Base-by-base conservation (phyloP, 371 early-diverging fungal species). In the Quaeritorhiza haematococci region DNA sequence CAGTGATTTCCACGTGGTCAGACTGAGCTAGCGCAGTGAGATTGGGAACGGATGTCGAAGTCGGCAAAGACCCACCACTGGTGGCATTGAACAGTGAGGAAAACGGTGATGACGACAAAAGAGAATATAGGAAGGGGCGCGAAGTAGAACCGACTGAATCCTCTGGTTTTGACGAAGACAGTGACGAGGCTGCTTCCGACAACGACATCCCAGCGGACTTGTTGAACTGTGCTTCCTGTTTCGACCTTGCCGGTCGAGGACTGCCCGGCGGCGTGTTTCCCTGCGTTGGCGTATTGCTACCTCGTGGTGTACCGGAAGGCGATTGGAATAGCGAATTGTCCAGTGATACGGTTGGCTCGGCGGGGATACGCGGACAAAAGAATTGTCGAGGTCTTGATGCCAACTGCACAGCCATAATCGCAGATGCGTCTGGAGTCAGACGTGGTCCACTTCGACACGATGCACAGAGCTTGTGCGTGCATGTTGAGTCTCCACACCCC, bases 331-430 rank as follows among this genome's bases (percentile, higher is more conserved):
- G 61, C 10, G 64, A 67, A 23, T 64, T 54, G 0, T 72, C 64
- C 19, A 66, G 38, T 19, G 53, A 21, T 33, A 71, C 64, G 44
- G 46, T 29, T 10, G 78, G 73, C 27, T 80, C 73, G 4, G 44
- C 7, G 0, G 84, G 79, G 41, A 79, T 69, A 15, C 75, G 48
- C 0, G 70, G 66, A 53, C 84, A 84, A 48, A 80, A 76, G 42
- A 77, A 69, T 24, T 66, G 67, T 1, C 71, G 62, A 1, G 79
- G 74, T 15, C 79, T 54, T 24, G 79, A 72, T 1, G 85, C 84
- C 19, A 83, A 74, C 51, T 82, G 83, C 5, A 83, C 71, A 0
- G 83, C 71, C 64, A 80, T 71, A 43, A 85, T 75, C 1, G 83
- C 82, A 7, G 82, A 73, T 4, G 83, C 82, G 60, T 85, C 82